A percentile compares a stretch with the other conserved stretches of the same genome.
Conservation (phyloP, 148 eudicot genomes). For the Agrostemma githago region DNA sequence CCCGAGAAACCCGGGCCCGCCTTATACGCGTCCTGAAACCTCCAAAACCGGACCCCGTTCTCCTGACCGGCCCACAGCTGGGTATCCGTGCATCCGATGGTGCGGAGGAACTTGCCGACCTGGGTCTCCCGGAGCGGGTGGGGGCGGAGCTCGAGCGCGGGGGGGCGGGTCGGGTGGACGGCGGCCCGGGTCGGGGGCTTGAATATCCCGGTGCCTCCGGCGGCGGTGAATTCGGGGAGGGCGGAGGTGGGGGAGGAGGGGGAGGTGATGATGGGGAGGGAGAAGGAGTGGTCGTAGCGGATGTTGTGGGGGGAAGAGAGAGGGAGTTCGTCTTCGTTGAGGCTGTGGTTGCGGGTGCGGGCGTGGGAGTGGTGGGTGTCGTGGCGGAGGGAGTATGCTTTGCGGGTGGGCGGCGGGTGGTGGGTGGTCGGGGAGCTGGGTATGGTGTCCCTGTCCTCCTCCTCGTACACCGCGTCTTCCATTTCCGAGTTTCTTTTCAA, state of each 20-base stretch:
- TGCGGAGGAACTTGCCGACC: slow-evolving; percentile 67
- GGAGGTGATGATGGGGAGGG: slow-evolving; percentile 6
- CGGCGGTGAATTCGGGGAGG: slow-evolving; percentile 58
- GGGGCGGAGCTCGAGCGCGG: slow-evolving; percentile 81
- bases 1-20: slow-evolving; percentile 67
- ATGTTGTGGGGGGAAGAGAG: not conserved
- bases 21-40: slow-evolving; percentile 49
- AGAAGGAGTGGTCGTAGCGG: slow-evolving; percentile 27
- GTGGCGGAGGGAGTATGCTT: slow-evolving; percentile 36
- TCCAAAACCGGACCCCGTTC: slow-evolving; percentile 84
- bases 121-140: slow-evolving; percentile 95
- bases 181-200: slow-evolving; percentile 65
- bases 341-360: slow-evolving; percentile 34
- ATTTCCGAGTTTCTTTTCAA: not conserved
- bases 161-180: slow-evolving; percentile 76
- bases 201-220: slow-evolving; percentile 53
- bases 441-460: slow-evolving; percentile 43
- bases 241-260: slow-evolving; percentile 7
- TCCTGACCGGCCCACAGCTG: slow-evolving; percentile 97
- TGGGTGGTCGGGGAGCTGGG: not conserved
- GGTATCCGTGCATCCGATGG: slow-evolving; percentile 76
- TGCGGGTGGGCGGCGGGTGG: slow-evolving; percentile 35
- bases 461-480: slow-evolving; percentile 22
- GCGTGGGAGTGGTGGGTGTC: slow-evolving; percentile 44
- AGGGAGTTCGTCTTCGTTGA: slow-evolving; percentile 43